Evolutionary conservation across 176 grass and related monocot genomes (phyloP).

Genomic region (Triticum timopheevii): DNA sequence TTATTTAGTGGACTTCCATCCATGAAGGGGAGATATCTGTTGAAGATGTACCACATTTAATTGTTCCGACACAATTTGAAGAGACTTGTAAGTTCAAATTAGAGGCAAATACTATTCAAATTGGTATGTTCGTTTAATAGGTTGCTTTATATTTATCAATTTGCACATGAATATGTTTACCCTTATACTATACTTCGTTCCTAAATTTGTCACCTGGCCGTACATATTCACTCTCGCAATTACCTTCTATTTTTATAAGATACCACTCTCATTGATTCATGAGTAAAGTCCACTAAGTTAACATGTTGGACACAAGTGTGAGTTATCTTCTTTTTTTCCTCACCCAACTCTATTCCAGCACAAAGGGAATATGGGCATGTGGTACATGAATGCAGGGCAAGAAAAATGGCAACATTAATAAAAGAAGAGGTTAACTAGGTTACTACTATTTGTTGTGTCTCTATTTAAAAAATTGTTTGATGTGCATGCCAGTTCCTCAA

Average conservation of each 20-base stretch:
- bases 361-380: background rate
- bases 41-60: background rate
- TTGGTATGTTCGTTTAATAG: background rate
- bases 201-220: background rate
- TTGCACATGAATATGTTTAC: background rate
- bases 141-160: background rate
- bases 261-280: background rate
- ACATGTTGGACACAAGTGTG: background rate
- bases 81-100: background rate
- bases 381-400: background rate
- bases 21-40: too few species aligned
- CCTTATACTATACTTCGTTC: background rate
- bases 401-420: background rate
- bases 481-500: background rate
- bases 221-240: background rate
- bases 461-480: background rate
- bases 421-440: background rate
- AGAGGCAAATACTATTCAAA: background rate
- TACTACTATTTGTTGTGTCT: background rate
- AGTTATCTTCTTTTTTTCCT: background rate
- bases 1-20: background rate
- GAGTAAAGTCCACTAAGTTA: background rate
- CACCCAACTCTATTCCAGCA: background rate
- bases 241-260: background rate
- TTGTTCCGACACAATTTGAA: background rate